phyloP scores from a whole-genome alignment of 2,329 filamentous ascomycete species.

The Arachnopeziza araneosa region DNA sequence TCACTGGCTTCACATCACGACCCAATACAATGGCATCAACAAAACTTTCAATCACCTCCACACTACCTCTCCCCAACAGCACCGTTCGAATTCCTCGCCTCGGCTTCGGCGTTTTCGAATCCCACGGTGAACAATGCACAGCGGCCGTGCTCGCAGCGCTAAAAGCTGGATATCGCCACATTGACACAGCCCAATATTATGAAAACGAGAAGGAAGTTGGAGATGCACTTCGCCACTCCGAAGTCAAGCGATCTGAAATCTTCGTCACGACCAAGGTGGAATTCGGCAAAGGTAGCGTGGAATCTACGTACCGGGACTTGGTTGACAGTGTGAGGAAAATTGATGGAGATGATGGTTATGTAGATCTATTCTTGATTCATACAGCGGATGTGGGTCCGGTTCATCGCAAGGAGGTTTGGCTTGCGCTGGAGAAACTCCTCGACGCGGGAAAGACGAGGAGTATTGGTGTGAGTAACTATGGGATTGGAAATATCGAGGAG shows the following conservation, averaged over 20 bases:
- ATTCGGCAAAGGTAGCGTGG: constrained; percentile 44
- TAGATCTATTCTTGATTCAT: constrained; percentile 69
- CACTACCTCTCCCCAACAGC: constrained; percentile 25
- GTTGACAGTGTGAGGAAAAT: constrained; percentile 60
- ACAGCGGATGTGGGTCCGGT: constrained; percentile 50
- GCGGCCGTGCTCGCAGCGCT: constrained; percentile 54
- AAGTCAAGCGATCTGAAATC: constrained; percentile 50
- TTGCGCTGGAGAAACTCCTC: constrained; percentile 56
- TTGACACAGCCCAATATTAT: constrained; percentile 62
- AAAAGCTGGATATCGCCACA: constrained; percentile 53
- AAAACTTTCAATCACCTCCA: constrained; percentile 15
- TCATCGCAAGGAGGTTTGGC: constrained; percentile 58
- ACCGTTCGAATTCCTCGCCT: constrained; percentile 54
- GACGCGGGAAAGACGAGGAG: constrained; percentile 54
- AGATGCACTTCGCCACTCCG: constrained; percentile 52
- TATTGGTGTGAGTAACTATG: constrained; percentile 71
- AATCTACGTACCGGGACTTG: constrained; percentile 53
- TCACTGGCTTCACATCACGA: too few species aligned
- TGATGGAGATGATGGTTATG: constrained; percentile 51
- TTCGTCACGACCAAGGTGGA: constrained; percentile 70
- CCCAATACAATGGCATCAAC: constrained; percentile 5
- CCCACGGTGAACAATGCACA: constrained; percentile 47
- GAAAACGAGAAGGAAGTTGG: constrained; percentile 64
- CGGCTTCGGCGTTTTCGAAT: constrained; percentile 67
- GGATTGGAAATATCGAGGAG: constrained; percentile 62